Conservation (phyloP, 2,329 filamentous ascomycete species). For the Mariannaea elegans region DNA sequence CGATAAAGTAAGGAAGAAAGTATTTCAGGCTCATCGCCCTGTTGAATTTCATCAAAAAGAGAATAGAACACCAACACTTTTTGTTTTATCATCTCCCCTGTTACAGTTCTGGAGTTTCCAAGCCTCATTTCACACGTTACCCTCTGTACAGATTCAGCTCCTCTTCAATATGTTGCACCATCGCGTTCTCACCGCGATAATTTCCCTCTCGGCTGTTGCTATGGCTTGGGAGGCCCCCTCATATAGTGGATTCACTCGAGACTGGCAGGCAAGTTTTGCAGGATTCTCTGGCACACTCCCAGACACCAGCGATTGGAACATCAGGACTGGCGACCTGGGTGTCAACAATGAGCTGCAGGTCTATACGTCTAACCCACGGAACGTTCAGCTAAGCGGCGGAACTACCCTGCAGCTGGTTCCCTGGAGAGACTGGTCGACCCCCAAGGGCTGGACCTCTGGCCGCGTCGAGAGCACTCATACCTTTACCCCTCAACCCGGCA, state of each 20-base stretch:
- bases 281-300: conserved; percentile 48
- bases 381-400: conserved; percentile 60
- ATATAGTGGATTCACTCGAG: conserved; percentile 50
- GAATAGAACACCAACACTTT: no score
- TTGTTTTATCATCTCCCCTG: no score
- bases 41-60: no score
- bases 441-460: conserved; percentile 60
- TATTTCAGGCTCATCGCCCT: no score
- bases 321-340: conserved; percentile 50
- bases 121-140: no score
- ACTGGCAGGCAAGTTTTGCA: conserved; percentile 56
- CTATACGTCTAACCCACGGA: conserved; percentile 57
- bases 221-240: conserved; percentile 49
- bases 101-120: no score
- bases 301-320: conserved; percentile 51
- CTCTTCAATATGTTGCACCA: conserved; percentile 30
- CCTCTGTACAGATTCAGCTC: no score
- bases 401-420: conserved; percentile 62
- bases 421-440: conserved; percentile 46
- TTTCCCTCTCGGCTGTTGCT: conserved; percentile 43
- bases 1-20: no score
- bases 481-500: conserved; percentile 56
- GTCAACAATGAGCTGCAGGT: conserved; percentile 62
- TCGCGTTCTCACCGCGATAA: conserved; percentile 33
- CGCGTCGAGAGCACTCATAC: conserved; percentile 60